Conservation (phyloP, 768 basidiomycete genomes). For the Kwoniella mangroviensis region DNA sequence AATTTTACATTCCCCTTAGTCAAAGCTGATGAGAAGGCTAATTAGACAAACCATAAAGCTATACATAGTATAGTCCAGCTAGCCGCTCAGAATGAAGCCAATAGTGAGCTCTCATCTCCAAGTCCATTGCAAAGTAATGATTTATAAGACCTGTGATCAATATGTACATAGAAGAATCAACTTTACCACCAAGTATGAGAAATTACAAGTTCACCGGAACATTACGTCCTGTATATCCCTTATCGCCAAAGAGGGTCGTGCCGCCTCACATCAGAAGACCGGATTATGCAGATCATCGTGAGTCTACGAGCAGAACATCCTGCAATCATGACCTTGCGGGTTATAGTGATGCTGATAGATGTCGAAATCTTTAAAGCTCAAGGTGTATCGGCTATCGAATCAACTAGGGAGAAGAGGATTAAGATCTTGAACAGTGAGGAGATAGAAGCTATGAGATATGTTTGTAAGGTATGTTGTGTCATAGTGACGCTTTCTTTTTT, state of each 20-base stretch:
- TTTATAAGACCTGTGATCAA: no score
- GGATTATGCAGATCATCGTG: slow-evolving; percentile 81
- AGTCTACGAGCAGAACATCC: no score
- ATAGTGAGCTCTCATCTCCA: slow-evolving; percentile 34
- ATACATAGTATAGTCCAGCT: slow-evolving; percentile 57
- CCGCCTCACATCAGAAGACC: slow-evolving; percentile 84
- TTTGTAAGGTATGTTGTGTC: slow-evolving; percentile 71
- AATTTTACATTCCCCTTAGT: not conserved
- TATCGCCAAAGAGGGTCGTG: slow-evolving; percentile 74
- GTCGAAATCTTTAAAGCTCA: slow-evolving; percentile 53
- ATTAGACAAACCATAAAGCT: slow-evolving; percentile 46
- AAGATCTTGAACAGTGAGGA: slow-evolving; percentile 68
- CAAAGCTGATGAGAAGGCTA: slow-evolving; percentile 13
- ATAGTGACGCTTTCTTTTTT: not conserved
- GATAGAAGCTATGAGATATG: slow-evolving; percentile 85
- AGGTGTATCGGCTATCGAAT: slow-evolving; percentile 64
- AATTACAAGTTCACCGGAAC: slow-evolving; percentile 77
- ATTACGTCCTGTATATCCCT: slow-evolving; percentile 82
- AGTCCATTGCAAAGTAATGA: no score
- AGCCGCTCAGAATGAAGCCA: slow-evolving; percentile 51
- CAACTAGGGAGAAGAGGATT: slow-evolving; percentile 64
- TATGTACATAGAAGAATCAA: slow-evolving; percentile 67
- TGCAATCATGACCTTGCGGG: no score
- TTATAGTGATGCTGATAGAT: not conserved
- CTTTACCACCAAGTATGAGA: slow-evolving; percentile 71